Conservation (phyloP, 164 flowering plant species). For the Nymphaea thermarum region DNA sequence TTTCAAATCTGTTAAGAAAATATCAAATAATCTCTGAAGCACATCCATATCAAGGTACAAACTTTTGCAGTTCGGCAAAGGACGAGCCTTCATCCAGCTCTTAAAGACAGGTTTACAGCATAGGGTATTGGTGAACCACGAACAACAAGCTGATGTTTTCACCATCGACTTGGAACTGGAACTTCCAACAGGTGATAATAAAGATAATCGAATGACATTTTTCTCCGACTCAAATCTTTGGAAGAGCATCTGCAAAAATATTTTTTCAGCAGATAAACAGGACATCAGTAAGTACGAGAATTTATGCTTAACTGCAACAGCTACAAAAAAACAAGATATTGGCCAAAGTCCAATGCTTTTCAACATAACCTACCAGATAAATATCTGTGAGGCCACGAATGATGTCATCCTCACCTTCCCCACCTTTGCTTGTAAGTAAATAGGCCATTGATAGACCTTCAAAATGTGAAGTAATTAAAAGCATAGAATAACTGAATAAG, state of each 20-base stretch:
- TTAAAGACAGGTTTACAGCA: slow-evolving; percentile 20
- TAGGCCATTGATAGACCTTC: slow-evolving; percentile 64
- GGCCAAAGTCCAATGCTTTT: neutral
- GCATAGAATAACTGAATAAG: too few relatives aligned
- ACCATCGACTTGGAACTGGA: neutral
- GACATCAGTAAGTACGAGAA: neutral
- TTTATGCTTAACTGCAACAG: neutral
- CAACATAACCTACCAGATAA: slow-evolving; percentile 32
- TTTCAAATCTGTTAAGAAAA: slow-evolving; percentile 10
- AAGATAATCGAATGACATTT: slow-evolving; percentile 6
- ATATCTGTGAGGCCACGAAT: slow-evolving; percentile 48
- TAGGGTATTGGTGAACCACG: slow-evolving; percentile 23
- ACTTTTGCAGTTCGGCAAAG: slow-evolving; percentile 44
- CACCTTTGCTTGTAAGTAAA: slow-evolving; percentile 20
- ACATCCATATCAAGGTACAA: slow-evolving; percentile 44
- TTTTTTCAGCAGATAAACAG: too few relatives aligned
- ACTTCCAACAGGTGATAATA: too few relatives aligned
- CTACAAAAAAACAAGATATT: neutral
- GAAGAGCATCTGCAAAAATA: slow-evolving; percentile 37
- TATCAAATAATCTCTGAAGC: slow-evolving; percentile 35
- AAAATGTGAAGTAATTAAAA: neutral
- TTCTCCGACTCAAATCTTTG: slow-evolving; percentile 44
- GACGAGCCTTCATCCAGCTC: slow-evolving; percentile 44
- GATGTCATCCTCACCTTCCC: slow-evolving; percentile 20
- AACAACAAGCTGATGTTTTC: slow-evolving; percentile 39